Evolutionary conservation across 2,329 filamentous ascomycete species (phyloP).

Genomic region (Curvularia sp.): DNA sequence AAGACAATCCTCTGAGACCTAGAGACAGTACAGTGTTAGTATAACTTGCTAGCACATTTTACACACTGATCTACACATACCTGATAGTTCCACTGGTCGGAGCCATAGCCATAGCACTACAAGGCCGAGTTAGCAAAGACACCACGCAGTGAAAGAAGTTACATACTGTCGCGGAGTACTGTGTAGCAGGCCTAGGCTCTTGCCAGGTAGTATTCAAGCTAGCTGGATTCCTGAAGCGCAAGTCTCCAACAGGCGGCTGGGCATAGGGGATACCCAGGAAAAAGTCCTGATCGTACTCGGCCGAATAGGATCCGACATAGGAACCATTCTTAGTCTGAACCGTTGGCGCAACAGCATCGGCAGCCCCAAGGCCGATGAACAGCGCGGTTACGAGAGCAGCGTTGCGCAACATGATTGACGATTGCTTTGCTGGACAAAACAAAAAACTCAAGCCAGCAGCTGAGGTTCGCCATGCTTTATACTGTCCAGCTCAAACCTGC

Average conservation of each 20-base stretch:
- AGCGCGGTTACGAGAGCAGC: conserved; percentile 22
- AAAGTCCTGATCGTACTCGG: conserved; percentile 55
- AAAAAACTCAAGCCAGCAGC: not conserved
- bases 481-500: conserved; percentile 1
- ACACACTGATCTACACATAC: not conserved
- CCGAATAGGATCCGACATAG: conserved; percentile 48
- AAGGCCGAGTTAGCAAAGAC: conserved; percentile 13
- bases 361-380: conserved; percentile 23
- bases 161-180: conserved; percentile 36
- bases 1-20: conserved; percentile 59
- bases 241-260: conserved; percentile 47
- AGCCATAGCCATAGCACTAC: conserved; percentile 50
- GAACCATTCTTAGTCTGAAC: conserved; percentile 56
- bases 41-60: not conserved
- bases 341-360: conserved; percentile 34
- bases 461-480: conserved; percentile 17
- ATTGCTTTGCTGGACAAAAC: not conserved
- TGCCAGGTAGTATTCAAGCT: conserved; percentile 54
- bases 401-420: conserved; percentile 26
- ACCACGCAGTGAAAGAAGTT: not conserved
- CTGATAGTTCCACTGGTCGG: conserved; percentile 54
- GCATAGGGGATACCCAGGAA: conserved; percentile 61
- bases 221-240: conserved; percentile 61
- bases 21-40: conserved; percentile 1
- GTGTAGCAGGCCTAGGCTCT: conserved; percentile 49